Evolutionary conservation across 352 stramenopile species (phyloP).

Genomic region (Globisporangium recalcitrans): DNA sequence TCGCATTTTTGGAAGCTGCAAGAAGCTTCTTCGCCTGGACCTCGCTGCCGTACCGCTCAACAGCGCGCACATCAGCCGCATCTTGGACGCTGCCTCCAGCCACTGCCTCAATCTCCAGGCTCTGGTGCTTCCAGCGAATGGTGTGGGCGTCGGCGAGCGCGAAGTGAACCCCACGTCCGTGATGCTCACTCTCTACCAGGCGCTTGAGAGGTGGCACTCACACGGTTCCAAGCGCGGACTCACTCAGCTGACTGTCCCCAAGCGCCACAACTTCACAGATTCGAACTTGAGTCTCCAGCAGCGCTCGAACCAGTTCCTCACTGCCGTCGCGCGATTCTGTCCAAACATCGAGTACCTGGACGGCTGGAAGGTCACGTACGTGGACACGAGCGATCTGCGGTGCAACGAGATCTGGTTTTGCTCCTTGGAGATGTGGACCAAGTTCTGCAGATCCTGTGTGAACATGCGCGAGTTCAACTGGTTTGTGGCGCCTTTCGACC

Average conservation of each 20-base stretch:
- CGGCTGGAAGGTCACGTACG: constrained; percentile 18
- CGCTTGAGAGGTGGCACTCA: constrained; percentile 15
- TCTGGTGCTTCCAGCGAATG: constrained; percentile 6
- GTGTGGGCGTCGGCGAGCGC: background rate
- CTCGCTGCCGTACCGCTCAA: constrained; percentile 6
- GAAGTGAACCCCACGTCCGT: background rate
- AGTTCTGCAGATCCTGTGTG: constrained; percentile 3
- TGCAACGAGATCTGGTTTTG: constrained; percentile 19
- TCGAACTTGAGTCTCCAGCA: background rate
- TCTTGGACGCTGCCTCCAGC: constrained; percentile 5
- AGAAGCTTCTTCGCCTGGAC: constrained; percentile 3
- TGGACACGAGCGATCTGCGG: constrained; percentile 12
- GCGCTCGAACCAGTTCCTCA: constrained; percentile 15
- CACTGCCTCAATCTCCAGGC: constrained; percentile 11
- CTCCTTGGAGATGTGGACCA: background rate
- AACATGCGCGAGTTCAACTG: constrained; percentile 16
- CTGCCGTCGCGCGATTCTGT: constrained; percentile 14
- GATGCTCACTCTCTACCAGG: constrained; percentile 12
- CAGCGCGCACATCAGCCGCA: background rate
- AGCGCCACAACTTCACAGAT: constrained; percentile 10
- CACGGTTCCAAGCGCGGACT: constrained; percentile 12
- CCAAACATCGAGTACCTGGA: constrained; percentile 22
- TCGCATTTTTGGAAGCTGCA: background rate
- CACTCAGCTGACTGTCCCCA: constrained; percentile 21
- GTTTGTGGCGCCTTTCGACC: constrained; percentile 11